Evolutionary conservation across 805 yeast genomes (phyloP).

Genomic region (Sungouiella thailandica): DNA sequence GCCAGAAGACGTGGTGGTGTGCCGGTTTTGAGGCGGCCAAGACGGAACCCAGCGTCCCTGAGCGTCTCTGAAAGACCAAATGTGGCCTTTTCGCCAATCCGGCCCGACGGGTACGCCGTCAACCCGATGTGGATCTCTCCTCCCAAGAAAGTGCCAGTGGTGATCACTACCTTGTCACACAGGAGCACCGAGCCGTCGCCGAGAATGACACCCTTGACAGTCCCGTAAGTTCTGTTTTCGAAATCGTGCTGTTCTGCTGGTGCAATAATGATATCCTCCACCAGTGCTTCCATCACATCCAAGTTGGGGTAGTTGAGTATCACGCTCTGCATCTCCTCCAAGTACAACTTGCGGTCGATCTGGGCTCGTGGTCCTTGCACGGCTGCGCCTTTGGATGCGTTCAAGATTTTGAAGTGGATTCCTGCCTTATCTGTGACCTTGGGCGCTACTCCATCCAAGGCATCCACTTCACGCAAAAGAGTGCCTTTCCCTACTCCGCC

Average conservation of each 20-base stretch:
- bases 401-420: constrained; percentile 81
- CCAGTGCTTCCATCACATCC: constrained; percentile 64
- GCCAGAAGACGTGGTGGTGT: constrained; percentile 89
- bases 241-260: constrained; percentile 16
- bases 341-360: constrained; percentile 79
- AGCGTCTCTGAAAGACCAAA: constrained; percentile 83
- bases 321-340: constrained; percentile 70
- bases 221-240: constrained; percentile 40
- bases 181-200: constrained; percentile 59
- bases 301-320: constrained; percentile 54
- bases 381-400: constrained; percentile 87
- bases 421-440: constrained; percentile 90
- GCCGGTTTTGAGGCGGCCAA: constrained; percentile 93
- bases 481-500: constrained; percentile 99
- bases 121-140: constrained; percentile 94
- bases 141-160: constrained; percentile 93
- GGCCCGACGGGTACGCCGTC: constrained; percentile 77
- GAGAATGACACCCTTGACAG: constrained; percentile 66
- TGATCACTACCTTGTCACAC: constrained; percentile 70
- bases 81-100: constrained; percentile 90
- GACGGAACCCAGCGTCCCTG: constrained; percentile 65
- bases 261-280: constrained; percentile 76
- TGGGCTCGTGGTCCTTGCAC: constrained; percentile 99
- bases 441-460: constrained; percentile 88
- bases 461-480: constrained; percentile 86